Conservation (phyloP, 768 basidiomycete species). For the Tephrocybe sp. region DNA sequence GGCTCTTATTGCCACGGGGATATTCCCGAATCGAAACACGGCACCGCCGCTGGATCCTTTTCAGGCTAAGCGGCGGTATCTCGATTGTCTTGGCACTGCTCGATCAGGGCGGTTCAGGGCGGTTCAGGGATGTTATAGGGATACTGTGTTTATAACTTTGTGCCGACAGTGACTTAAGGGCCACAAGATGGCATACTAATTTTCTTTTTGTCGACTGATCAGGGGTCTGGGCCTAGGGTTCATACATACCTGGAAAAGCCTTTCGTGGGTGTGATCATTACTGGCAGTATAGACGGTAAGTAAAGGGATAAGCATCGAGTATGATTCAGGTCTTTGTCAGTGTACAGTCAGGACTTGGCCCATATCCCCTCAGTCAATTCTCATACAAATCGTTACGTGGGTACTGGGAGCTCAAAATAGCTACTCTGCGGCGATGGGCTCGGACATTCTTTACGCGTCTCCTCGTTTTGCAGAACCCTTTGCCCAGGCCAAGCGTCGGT, state of each 20-base stretch:
- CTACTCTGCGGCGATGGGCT: background rate
- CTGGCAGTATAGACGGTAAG: no score
- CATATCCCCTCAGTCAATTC: background rate
- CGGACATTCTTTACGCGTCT: background rate
- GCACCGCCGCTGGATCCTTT: background rate
- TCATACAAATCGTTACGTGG: background rate
- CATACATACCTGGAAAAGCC: no score
- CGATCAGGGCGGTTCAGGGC: background rate
- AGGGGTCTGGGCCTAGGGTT: no score
- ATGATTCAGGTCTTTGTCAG: no score
- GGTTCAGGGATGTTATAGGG: background rate
- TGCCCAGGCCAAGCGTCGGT: constrained; percentile 4
- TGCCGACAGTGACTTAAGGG: background rate
- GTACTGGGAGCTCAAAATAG: background rate
- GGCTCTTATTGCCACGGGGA: no score
- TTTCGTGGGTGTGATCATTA: no score
- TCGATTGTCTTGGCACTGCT: background rate
- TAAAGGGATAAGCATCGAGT: no score
- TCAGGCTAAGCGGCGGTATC: background rate
- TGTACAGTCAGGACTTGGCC: no score
- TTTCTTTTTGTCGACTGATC: no score
- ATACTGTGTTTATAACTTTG: background rate
- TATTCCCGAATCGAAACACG: background rate
- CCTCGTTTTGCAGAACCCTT: constrained; percentile 2
- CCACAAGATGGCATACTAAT: background rate